These are phyloP conservation scores for Sarocladium oryzae DNA, from an alignment of 2,329 filamentous ascomycete species.

Conservation along the genomic window DNA sequence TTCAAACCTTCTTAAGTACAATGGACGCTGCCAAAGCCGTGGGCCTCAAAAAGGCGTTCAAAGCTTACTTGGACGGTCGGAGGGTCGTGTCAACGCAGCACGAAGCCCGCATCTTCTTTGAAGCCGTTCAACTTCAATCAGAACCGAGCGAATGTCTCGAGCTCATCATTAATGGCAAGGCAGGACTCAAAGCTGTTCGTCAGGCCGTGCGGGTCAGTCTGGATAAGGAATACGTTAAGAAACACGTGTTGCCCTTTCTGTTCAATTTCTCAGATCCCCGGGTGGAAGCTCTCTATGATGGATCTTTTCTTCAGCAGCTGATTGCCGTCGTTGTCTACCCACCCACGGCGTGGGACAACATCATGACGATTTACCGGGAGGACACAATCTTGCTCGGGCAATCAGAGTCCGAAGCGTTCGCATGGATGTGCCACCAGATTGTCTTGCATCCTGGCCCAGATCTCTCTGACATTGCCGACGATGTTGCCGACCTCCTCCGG, in stretches of 20 bases:
- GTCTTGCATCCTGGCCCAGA: constrained; percentile 27
- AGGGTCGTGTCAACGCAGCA: neutral
- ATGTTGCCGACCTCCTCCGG: constrained; percentile 21
- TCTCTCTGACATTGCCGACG: constrained; percentile 16
- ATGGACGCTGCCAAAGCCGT: neutral
- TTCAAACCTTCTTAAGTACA: too few species aligned
- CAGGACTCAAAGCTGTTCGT: constrained; percentile 18
- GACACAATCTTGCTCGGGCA: constrained; percentile 23
- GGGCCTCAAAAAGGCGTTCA: constrained; percentile 1
- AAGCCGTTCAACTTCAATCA: constrained; percentile 16
- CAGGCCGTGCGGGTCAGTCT: constrained; percentile 19
- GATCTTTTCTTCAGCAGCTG: constrained; percentile 41
- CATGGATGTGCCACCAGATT: constrained; percentile 44
- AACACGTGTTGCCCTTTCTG: constrained; percentile 28
- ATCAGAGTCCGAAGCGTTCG: constrained; percentile 29
- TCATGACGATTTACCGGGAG: constrained; percentile 27
- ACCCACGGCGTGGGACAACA: constrained; percentile 45
- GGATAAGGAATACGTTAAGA: constrained; percentile 22
- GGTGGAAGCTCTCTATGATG: constrained; percentile 42
- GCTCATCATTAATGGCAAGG: constrained; percentile 16
- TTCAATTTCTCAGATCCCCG: constrained; percentile 32
- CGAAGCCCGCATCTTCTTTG: constrained; percentile 21
- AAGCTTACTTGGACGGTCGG: neutral
- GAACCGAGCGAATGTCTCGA: constrained; percentile 21
- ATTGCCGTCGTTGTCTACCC: constrained; percentile 43